Conservation (phyloP, 768 basidiomycete genomes). For the Mycena floridula region DNA sequence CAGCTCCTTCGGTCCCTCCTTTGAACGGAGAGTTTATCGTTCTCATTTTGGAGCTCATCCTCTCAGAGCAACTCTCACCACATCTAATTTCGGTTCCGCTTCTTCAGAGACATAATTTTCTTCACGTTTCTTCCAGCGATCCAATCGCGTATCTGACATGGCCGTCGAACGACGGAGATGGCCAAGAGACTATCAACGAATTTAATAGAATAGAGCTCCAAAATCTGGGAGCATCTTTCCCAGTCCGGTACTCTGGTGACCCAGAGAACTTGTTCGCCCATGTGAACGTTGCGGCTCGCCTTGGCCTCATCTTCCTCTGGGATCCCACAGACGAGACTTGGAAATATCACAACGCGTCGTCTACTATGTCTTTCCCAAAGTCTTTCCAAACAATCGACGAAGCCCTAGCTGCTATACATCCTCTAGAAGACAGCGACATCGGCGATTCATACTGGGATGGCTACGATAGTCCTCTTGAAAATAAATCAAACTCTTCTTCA, state of each 20-base stretch:
- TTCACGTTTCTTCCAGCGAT: constrained; percentile 44
- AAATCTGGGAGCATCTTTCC: constrained; percentile 3
- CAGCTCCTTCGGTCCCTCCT: too few relatives aligned
- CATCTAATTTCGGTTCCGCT: constrained; percentile 57
- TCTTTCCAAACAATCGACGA: constrained; percentile 15
- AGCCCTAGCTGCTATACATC: constrained; percentile 24
- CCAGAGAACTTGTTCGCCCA: constrained; percentile 51
- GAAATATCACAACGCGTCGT: constrained; percentile 64
- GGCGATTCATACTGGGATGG: constrained; percentile 67
- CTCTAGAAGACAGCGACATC: constrained; percentile 22
- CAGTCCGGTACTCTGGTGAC: constrained; percentile 30
- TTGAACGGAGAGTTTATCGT: too few relatives aligned
- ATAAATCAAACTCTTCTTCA: too few relatives aligned
- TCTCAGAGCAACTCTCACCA: constrained; percentile 41
- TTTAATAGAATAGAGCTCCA: constrained; percentile 32
- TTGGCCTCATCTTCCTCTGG: constrained; percentile 69
- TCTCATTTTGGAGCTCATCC: too few relatives aligned
- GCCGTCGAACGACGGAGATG: constrained; percentile 39
- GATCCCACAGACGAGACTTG: constrained; percentile 40
- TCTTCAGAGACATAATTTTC: constrained; percentile 60
- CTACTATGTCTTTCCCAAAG: constrained; percentile 51
- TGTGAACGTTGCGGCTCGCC: constrained; percentile 37
- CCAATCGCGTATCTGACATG: constrained; percentile 59
- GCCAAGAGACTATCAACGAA: constrained; percentile 28
- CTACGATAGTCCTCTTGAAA: too few relatives aligned